These are phyloP conservation scores for Phytophthora megakarya DNA, from an alignment of 352 stramenopile species.

Conservation along the genomic window DNA sequence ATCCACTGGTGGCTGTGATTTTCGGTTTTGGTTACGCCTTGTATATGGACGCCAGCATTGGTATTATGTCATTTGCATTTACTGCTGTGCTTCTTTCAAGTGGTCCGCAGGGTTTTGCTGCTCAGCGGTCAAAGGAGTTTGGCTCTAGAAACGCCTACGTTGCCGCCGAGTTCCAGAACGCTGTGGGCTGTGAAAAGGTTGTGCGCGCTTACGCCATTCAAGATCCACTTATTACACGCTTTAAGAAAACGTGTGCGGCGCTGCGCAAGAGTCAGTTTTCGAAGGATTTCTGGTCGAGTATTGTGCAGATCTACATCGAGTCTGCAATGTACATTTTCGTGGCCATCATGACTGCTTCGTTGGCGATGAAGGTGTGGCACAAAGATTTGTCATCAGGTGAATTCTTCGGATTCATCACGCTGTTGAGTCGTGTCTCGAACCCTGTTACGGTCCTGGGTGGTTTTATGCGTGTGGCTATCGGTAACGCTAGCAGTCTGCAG, in stretches of 20 bases:
- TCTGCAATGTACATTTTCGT: constrained; percentile 92
- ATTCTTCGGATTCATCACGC: constrained; percentile 85
- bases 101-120: constrained; percentile 82
- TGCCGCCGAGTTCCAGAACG: constrained; percentile 88
- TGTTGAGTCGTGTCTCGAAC: constrained; percentile 80
- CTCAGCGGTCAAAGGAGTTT: constrained; percentile 86
- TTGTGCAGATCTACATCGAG: constrained; percentile 92
- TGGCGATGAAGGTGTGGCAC: constrained; percentile 88
- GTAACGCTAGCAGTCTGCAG: constrained; percentile 86
- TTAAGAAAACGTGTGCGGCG: constrained; percentile 63
- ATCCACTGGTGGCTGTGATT: constrained; percentile 76
- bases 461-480: constrained; percentile 91
- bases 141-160: constrained; percentile 89
- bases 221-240: constrained; percentile 72
- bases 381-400: constrained; percentile 70
- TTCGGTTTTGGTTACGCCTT: constrained; percentile 87
- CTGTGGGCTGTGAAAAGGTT: constrained; percentile 85
- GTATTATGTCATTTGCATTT: constrained; percentile 85
- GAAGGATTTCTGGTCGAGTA: constrained; percentile 90
- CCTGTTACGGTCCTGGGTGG: constrained; percentile 83
- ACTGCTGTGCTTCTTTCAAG: constrained; percentile 80
- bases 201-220: constrained; percentile 87
- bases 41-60: constrained; percentile 83
- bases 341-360: constrained; percentile 82
- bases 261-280: constrained; percentile 87